These are phyloP conservation scores for Epichloe typhina DNA, from an alignment of 2,329 filamentous ascomycete species.

Conservation along the genomic window DNA sequence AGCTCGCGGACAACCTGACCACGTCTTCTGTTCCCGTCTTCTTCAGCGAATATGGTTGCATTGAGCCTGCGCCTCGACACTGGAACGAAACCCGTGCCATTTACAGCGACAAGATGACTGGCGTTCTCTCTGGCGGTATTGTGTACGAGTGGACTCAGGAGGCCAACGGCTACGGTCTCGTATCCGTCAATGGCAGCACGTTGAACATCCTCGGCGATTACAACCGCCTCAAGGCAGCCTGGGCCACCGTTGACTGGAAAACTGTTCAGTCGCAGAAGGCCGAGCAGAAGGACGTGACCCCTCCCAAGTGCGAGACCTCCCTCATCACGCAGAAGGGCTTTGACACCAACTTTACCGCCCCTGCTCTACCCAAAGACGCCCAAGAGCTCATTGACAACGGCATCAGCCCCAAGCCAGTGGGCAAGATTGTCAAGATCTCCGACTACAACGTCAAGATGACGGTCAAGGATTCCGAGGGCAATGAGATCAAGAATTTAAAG, in stretches of 20 bases:
- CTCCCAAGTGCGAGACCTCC: conserved; percentile 50
- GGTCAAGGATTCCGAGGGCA: conserved; percentile 29
- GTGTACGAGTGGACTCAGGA: conserved; percentile 75
- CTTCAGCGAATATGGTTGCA: conserved; percentile 76
- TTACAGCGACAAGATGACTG: conserved; percentile 57
- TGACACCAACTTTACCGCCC: conserved; percentile 68
- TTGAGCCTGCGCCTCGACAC: conserved; percentile 52
- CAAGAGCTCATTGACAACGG: conserved; percentile 65
- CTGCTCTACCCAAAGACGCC: conserved; percentile 51
- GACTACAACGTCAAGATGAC: conserved; percentile 42
- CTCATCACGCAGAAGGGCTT: conserved; percentile 60
- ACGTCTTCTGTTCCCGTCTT: conserved; percentile 60
- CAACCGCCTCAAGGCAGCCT: conserved; percentile 63
- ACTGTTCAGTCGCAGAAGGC: conserved; percentile 51
- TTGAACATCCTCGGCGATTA: conserved; percentile 51
- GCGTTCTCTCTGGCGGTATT: conserved; percentile 59
- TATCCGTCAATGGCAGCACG: conserved; percentile 44
- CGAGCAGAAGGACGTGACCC: conserved; percentile 30
- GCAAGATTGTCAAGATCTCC: conserved; percentile 56
- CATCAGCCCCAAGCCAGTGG: conserved; percentile 48
- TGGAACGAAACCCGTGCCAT: conserved; percentile 66
- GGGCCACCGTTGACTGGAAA: conserved; percentile 59
- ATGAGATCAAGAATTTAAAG: conserved; percentile 29
- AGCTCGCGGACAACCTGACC: conserved; percentile 51
- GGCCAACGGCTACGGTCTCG: conserved; percentile 50